Evolutionary conservation across 2,329 filamentous ascomycete genomes (phyloP).

Genomic region (Calcarisporium arbuscula): DNA sequence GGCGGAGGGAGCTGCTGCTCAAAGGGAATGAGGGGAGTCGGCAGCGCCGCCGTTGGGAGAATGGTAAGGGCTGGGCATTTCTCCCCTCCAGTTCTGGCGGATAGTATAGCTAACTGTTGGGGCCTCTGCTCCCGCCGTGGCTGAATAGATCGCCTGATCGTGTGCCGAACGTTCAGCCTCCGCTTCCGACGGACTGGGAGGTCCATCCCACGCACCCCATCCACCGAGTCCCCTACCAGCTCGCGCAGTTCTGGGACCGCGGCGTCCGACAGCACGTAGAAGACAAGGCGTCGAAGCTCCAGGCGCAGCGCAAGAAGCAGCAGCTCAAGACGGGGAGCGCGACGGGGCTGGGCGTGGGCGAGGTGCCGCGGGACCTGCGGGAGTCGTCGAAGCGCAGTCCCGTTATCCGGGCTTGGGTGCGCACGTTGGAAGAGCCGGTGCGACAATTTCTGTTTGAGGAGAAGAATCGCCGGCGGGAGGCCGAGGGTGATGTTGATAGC

Average conservation of each 20-base stretch:
- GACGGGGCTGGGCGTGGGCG: constrained; percentile 40
- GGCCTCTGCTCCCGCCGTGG: background rate
- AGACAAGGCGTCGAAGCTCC: constrained; percentile 34
- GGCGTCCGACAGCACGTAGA: constrained; percentile 44
- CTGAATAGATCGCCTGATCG: constrained; percentile 70
- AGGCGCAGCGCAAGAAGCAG: constrained; percentile 39
- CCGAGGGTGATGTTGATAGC: constrained; percentile 13
- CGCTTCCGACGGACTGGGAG: constrained; percentile 75
- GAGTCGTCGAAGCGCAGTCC: constrained; percentile 73
- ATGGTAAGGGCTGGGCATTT: constrained; percentile 51
- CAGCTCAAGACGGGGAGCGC: constrained; percentile 34
- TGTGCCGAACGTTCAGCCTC: constrained; percentile 82
- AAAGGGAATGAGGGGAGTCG: constrained; percentile 90
- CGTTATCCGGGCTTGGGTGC: constrained; percentile 72
- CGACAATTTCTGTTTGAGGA: constrained; percentile 63
- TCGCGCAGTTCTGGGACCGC: constrained; percentile 78
- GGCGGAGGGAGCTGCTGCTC: constrained; percentile 64
- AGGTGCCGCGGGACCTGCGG: constrained; percentile 74
- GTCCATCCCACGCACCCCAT: constrained; percentile 75
- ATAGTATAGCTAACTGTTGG: background rate
- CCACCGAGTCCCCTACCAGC: constrained; percentile 76
- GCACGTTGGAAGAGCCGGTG: constrained; percentile 79
- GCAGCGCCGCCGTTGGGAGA: constrained; percentile 87
- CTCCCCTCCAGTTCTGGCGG: background rate
- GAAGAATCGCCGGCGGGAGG: constrained; percentile 7